A percentile compares a stretch with the other conserved stretches of the same genome.
Conservation (phyloP, 352 stramenopile species). For the Pythium pyrilobum region DNA sequence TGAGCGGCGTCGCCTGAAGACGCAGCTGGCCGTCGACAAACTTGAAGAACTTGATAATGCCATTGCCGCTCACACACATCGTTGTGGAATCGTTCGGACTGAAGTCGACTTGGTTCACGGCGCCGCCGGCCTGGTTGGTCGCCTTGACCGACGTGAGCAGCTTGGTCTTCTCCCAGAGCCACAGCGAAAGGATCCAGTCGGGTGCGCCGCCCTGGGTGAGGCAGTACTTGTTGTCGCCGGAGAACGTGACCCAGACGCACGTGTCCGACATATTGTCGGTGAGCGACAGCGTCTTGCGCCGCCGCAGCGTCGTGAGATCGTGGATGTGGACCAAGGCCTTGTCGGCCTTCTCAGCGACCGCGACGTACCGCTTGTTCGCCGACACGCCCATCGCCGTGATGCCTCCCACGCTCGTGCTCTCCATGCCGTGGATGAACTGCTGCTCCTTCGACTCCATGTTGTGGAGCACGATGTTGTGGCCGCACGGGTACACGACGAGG, state of each 20-base stretch:
- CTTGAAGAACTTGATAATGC: conserved; percentile 88
- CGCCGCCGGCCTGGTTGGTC: conserved; percentile 55
- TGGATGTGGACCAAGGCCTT: conserved; percentile 87
- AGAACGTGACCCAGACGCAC: conserved; percentile 85
- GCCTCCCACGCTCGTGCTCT: conserved; percentile 51
- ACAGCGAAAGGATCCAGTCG: conserved; percentile 89
- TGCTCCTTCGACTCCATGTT: conserved; percentile 89
- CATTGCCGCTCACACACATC: conserved; percentile 86
- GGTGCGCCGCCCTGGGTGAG: conserved; percentile 85
- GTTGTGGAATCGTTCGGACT: conserved; percentile 79
- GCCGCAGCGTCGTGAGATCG: conserved; percentile 81
- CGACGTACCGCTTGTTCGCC: conserved; percentile 81
- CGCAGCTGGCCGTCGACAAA: conserved; percentile 81
- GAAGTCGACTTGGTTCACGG: conserved; percentile 87
- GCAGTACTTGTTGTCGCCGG: conserved; percentile 86
- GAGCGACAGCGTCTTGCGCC: conserved; percentile 81
- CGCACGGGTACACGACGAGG: conserved; percentile 81
- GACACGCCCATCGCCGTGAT: conserved; percentile 87
- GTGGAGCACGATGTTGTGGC: conserved; percentile 85
- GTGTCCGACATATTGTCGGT: conserved; percentile 74
- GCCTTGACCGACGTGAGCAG: conserved; percentile 70
- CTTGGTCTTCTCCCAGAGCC: conserved; percentile 92
- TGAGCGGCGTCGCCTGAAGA: conserved; percentile 59
- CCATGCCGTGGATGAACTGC: conserved; percentile 87
- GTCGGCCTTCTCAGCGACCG: conserved; percentile 84